Base-by-base conservation (phyloP, 768 basidiomycete genomes). In the Lentinus brumalis region DNA sequence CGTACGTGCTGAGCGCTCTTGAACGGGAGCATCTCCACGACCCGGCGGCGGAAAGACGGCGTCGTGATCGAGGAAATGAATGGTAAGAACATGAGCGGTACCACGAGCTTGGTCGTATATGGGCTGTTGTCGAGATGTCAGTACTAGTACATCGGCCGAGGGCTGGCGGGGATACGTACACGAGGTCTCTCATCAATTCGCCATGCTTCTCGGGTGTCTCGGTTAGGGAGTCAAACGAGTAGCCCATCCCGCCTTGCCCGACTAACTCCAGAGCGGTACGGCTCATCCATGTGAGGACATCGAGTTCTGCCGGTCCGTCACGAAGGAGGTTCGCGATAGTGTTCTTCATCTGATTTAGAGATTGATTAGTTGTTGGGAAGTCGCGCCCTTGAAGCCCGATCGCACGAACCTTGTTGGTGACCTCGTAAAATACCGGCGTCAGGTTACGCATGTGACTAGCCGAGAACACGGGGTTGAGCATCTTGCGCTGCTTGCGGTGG, bases 1-100 rank as follows among this genome's bases (percentile, higher is more conserved):
- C 77, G 76, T 11, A 82, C 71, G 50, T 74, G 76, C 52, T 78
- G 78, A 16, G 83, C 68, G 1, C 71, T 71, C 46, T 66, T 56
- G 60, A 74, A 66, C 0, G 80, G 82, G 1, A 70, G 73, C 67
- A 70, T 71, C 41, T 80, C 77, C 6, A 81, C 77, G 35, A 83
- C 41, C 57, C 69, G 73, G 60, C 81, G 71, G 18, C 81, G 70
- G 58, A 83, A 74, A 21, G 67, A 68, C 3, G 81, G 67, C 41
- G 72, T 73, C 12, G 73, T 69, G 1, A 82, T 63, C 60, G 78
- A 77, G 1, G 81, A 81, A 1, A 81, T 74, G 59, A 82, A 44
- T 18, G 42, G 42, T 16, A 44, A 18, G 42, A 44, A 18, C 42
- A 44, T 44, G 15, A 18, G 14, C 6, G 42, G 42, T 14, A 44